Conservation (phyloP, 495 filamentous ascomycete genomes). For the Monascus purpureus region DNA sequence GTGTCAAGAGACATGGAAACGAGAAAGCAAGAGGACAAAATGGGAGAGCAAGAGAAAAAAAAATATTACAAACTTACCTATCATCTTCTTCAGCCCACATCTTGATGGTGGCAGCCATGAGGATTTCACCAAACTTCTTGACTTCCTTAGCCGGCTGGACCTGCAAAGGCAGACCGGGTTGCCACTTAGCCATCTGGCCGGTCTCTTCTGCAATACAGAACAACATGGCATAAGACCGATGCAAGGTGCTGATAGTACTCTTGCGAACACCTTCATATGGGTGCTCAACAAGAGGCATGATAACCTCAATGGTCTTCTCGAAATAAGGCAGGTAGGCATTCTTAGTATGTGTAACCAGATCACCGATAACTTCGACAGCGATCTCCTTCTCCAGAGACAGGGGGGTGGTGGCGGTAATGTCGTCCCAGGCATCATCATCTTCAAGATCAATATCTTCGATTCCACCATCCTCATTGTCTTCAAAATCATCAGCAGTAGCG, state of each 20-base stretch:
- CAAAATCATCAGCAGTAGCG: constrained; percentile 36
- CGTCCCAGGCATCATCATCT: constrained; percentile 75
- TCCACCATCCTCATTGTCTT: constrained; percentile 41
- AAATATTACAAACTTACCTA: constrained; percentile 49
- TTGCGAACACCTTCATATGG: constrained; percentile 87
- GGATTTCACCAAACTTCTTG: constrained; percentile 73
- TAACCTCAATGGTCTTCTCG: constrained; percentile 73
- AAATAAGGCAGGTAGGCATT: constrained; percentile 71
- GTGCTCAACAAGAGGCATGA: constrained; percentile 71
- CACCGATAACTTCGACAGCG: constrained; percentile 84
- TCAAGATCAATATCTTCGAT: constrained; percentile 54
- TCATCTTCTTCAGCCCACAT: constrained; percentile 84
- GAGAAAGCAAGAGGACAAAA: constrained; percentile 4
- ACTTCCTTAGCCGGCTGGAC: constrained; percentile 62
- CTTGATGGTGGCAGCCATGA: constrained; percentile 69
- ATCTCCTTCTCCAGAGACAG: constrained; percentile 96
- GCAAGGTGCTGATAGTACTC: constrained; percentile 76
- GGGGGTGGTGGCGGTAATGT: constrained; percentile 64
- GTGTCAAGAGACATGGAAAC: no score
- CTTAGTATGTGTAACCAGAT: constrained; percentile 76
- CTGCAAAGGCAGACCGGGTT: constrained; percentile 73
- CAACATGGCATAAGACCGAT: constrained; percentile 84
- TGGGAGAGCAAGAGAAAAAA: constrained; percentile 6
- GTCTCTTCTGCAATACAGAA: constrained; percentile 76
- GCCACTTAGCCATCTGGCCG: constrained; percentile 68